A percentile compares a stretch with the other conserved stretches of the same genome.
Conservation (phyloP, 2,329 filamentous ascomycete species). For the Grosmannia huntii region DNA sequence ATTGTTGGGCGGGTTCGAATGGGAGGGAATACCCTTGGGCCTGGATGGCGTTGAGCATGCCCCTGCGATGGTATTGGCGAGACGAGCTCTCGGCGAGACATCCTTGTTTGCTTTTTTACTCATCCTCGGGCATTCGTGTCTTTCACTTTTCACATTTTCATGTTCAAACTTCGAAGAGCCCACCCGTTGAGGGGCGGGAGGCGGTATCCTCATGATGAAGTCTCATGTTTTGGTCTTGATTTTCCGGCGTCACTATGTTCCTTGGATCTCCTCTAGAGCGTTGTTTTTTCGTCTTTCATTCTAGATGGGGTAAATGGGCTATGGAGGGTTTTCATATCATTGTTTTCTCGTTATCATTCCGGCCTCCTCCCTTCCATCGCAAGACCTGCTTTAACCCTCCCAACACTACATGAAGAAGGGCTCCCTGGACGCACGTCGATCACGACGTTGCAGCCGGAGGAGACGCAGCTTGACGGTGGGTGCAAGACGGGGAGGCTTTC, state of each 20-base stretch:
- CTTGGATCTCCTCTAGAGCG: slow-evolving; percentile 1
- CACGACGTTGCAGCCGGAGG: neutral
- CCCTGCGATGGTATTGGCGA: neutral
- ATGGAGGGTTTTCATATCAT: neutral
- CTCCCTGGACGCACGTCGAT: neutral
- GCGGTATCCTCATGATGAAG: neutral
- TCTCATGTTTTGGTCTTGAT: neutral
- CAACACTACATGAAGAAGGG: neutral
- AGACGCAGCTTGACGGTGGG: neutral
- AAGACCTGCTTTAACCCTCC: neutral
- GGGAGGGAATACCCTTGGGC: neutral
- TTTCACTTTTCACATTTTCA: neutral
- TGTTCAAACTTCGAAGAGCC: neutral
- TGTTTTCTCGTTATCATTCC: neutral
- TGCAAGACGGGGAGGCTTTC: neutral
- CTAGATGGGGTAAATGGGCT: neutral
- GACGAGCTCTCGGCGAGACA: neutral
- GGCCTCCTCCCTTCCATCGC: neutral
- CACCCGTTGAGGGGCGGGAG: neutral
- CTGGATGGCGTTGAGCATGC: slow-evolving; percentile 6
- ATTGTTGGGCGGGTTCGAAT: neutral
- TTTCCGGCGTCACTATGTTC: neutral
- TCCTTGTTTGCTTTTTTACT: neutral
- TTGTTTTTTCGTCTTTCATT: neutral
- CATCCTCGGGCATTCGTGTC: neutral